Conservation (phyloP, 164 flowering plant genomes). For the Vitis riparia region DNA sequence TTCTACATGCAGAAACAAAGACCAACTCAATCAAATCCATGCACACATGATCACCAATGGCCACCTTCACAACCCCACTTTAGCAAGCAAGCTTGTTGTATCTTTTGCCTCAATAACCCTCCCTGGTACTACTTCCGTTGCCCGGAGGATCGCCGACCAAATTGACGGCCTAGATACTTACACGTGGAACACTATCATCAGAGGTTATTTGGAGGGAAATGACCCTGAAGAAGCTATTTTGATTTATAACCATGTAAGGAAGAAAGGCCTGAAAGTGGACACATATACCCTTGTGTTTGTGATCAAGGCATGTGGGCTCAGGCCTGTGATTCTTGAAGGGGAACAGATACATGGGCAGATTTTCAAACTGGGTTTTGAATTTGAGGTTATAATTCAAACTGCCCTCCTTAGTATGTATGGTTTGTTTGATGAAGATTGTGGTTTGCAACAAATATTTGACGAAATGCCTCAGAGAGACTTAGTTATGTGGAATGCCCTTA, state of each 20-base stretch:
- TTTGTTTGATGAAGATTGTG: constrained; percentile 18
- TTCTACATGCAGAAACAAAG: constrained; percentile 22
- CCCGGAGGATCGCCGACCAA: constrained; percentile 21
- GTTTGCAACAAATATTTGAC: constrained; percentile 28
- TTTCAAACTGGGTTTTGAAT: constrained; percentile 33
- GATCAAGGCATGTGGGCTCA: constrained; percentile 32
- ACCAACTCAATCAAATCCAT: constrained; percentile 35
- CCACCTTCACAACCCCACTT: constrained; percentile 22
- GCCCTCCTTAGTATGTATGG: constrained; percentile 31
- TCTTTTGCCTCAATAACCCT: constrained; percentile 18
- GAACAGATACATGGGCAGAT: constrained; percentile 28
- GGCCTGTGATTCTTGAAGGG: constrained; percentile 16
- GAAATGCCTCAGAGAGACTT: constrained; percentile 34
- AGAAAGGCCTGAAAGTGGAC: constrained; percentile 21
- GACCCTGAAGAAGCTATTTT: constrained; percentile 26
- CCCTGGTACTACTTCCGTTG: constrained; percentile 11
- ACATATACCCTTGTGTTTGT: constrained; percentile 30
- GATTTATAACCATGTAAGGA: constrained; percentile 31
- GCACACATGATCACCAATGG: constrained; percentile 35
- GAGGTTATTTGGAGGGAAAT: constrained; percentile 30
- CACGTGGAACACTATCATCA: constrained; percentile 40
- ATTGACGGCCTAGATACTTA: constrained; percentile 29
- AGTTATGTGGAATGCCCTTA: constrained; percentile 34
- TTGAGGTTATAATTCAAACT: constrained; percentile 30
- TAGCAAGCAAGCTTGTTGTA: constrained; percentile 28